Conservation (phyloP, 2,329 filamentous ascomycete genomes). For the Ophiostoma fasciatum region DNA sequence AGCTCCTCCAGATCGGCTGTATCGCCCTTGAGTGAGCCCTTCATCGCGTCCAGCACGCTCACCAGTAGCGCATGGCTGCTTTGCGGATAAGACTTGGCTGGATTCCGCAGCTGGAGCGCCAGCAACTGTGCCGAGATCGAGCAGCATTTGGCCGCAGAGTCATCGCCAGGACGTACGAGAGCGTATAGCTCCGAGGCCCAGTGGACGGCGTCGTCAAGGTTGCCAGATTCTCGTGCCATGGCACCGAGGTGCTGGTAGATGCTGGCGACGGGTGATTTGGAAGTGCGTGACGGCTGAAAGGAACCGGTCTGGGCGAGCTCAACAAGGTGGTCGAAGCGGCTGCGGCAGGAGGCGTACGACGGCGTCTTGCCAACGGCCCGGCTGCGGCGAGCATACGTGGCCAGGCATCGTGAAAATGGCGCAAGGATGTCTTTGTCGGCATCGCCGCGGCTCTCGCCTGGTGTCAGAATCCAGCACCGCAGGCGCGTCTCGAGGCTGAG, state of each 20-base stretch:
- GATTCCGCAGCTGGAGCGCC: constrained; percentile 35
- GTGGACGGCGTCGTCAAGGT: constrained; percentile 34
- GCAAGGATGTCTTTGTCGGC: constrained; percentile 49
- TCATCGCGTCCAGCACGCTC: constrained; percentile 38
- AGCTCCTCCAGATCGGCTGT: constrained; percentile 45
- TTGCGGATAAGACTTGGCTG: constrained; percentile 20
- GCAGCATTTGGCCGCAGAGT: constrained; percentile 35
- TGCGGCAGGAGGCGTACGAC: constrained; percentile 25
- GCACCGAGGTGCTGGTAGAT: constrained; percentile 37
- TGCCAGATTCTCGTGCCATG: constrained; percentile 30
- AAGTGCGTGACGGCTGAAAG: constrained; percentile 20
- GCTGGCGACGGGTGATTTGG: constrained; percentile 28
- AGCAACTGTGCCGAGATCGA: constrained; percentile 40
- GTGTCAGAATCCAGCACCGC: constrained; percentile 50
- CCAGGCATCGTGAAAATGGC: constrained; percentile 48
- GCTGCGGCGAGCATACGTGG: constrained; percentile 42
- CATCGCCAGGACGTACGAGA: constrained; percentile 22
- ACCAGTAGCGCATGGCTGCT: constrained; percentile 26
- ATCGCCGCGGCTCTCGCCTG: constrained; percentile 35
- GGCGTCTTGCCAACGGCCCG: constrained; percentile 16
- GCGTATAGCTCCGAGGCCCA: constrained; percentile 36
- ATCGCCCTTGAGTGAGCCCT: constrained; percentile 44
- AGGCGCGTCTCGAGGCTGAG: constrained; percentile 46
- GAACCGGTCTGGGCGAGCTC: constrained; percentile 18
- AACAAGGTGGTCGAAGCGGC: constrained; percentile 23